Evolutionary conservation across 2,329 filamentous ascomycete genomes (phyloP), one percentile per base, ranked within the genome.

Genomic region (Chalara sp.): DNA sequence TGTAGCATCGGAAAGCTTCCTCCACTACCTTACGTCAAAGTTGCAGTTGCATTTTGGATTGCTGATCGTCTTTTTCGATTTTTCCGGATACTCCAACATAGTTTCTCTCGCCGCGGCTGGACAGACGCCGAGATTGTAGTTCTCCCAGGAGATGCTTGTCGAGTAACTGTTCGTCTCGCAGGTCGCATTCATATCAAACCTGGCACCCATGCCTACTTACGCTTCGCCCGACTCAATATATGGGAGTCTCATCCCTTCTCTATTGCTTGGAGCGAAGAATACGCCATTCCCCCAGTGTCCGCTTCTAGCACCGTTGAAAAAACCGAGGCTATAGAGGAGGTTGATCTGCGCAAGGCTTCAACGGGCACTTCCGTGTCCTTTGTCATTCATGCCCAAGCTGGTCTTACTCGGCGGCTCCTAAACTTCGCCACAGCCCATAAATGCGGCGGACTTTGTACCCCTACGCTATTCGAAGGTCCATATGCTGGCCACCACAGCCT

Each of bases 401-500:
- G 92, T 31, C 86, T 96, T 71, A 97, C 93, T 6, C 82, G 89
- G 62, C 83, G 83, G 60, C 80, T 97, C 3, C 95, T 83, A 73
- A 74, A 87, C 60, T 81, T 76, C 53, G 89, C 87, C 6, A 72
- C 76, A 51, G 49, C 35, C 33, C 31, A 43, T 41, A 31, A 32
- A 6, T 53, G 51, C 12, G 48, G 50, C 29, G 47, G 28, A 7
- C 42, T 57, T 13, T 51, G 29, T 6, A 35, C 61, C 12, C 62
- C 53, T 46, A 89, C 89, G 33, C 82, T 87, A 52, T 81, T 95
- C 55, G 93, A 97, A 70, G 93, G 93, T 0, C 92, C 93, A 0
- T 97, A 97, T 65, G 85, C 83, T 5, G 84, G 84, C 41, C 85
- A 89, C 65, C 86, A 95, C 69, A 83, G 83, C 54, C 83, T 97